Evolutionary conservation across 192 early-diverging fungal species (phyloP).

Genomic region (Thamnidium elegans): DNA sequence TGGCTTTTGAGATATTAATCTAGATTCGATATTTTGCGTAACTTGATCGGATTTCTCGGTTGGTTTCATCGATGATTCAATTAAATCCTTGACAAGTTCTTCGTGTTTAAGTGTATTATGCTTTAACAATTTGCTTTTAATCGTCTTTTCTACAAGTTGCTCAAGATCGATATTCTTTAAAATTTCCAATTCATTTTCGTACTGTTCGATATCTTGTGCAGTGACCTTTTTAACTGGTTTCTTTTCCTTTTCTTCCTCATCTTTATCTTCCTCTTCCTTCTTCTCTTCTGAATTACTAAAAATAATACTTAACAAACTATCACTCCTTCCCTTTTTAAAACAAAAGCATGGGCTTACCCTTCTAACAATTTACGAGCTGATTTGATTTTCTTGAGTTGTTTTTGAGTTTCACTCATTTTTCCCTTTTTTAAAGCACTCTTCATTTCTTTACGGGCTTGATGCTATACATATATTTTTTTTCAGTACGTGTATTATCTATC

Average conservation of each 20-base stretch:
- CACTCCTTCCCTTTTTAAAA: too few relatives aligned
- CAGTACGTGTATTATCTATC: neutral
- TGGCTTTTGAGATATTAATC: constrained; percentile 11
- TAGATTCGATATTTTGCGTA: constrained; percentile 16
- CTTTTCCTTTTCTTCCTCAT: constrained; percentile 18
- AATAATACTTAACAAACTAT: neutral
- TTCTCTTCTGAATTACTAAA: constrained; percentile 19
- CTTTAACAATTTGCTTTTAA: constrained; percentile 13
- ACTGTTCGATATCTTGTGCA: constrained; percentile 8
- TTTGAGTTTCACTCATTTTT: constrained; percentile 28
- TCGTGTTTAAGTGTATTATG: constrained; percentile 11
- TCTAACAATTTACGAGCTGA: neutral
- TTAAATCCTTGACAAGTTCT: neutral
- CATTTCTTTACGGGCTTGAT: constrained; percentile 28
- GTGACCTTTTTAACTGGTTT: constrained; percentile 7
- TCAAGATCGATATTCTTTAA: constrained; percentile 28
- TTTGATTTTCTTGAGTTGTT: constrained; percentile 30
- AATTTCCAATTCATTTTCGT: constrained; percentile 27
- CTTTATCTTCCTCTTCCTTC: constrained; percentile 15
- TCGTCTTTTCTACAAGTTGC: constrained; percentile 11
- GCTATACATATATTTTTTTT: constrained; percentile 12
- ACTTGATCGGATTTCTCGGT: neutral
- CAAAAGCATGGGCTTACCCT: neutral
- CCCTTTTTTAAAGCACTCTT: constrained; percentile 28
- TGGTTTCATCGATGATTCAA: neutral